Evolutionary conservation across 1,284 basidiomycete species (phyloP).

Genomic region (Bjerkandera adusta): DNA sequence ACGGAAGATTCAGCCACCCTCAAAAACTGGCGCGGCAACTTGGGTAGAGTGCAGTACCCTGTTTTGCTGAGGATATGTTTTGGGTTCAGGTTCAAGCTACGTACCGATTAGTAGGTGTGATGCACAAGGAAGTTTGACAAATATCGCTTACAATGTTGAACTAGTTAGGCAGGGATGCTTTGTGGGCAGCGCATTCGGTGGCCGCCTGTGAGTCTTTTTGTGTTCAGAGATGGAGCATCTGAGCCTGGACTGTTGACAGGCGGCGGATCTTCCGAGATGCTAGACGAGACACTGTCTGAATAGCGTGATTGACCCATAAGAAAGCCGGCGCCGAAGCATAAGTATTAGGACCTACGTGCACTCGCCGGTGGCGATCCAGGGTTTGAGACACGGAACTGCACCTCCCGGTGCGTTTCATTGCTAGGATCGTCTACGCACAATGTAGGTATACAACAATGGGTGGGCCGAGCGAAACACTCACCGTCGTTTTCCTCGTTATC

Average conservation of each 20-base stretch:
- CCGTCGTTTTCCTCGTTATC: too few species aligned
- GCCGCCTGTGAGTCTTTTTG: neutral
- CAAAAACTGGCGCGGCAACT: neutral
- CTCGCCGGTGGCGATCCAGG: too few species aligned
- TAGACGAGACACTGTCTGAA: neutral
- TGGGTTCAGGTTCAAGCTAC: neutral
- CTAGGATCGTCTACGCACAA: too few species aligned
- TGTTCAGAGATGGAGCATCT: neutral
- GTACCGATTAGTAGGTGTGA: neutral
- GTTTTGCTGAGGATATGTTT: neutral
- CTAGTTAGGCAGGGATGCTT: too few species aligned
- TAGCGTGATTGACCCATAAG: neutral
- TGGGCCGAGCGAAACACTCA: too few species aligned
- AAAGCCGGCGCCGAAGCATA: too few species aligned
- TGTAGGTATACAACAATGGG: too few species aligned
- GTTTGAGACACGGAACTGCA: too few species aligned
- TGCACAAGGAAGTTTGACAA: neutral
- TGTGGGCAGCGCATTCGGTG: neutral
- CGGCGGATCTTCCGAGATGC: neutral
- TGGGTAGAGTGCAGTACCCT: neutral
- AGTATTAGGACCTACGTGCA: too few species aligned
- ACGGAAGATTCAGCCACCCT: neutral
- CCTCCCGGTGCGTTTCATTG: too few species aligned
- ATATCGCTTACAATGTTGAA: neutral
- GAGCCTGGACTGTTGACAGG: neutral